Conservation (phyloP, 2,329 filamentous ascomycete genomes). For the Neopestalotiopsis sp. region DNA sequence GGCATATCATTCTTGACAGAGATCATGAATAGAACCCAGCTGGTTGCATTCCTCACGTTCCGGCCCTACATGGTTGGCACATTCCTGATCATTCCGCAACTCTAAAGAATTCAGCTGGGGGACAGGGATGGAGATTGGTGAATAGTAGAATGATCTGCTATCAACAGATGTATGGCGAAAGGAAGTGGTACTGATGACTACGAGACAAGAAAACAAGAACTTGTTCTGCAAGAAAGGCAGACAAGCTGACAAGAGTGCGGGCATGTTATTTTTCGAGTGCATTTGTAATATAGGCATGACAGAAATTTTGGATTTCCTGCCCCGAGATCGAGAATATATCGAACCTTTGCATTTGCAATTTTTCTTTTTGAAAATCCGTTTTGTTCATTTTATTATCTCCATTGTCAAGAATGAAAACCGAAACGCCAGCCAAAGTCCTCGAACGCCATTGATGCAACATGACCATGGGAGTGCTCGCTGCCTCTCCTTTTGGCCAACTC, state of each 20-base stretch:
- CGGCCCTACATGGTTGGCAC: too few relatives aligned
- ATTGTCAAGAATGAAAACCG: constrained; percentile 7
- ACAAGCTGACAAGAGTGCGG: background rate
- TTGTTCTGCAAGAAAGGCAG: background rate
- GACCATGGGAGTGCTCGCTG: background rate
- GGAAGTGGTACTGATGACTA: too few relatives aligned
- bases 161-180: too few relatives aligned
- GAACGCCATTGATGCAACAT: constrained; percentile 11
- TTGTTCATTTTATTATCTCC: background rate
- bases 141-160: too few relatives aligned
- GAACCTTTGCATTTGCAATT: background rate
- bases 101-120: too few relatives aligned
- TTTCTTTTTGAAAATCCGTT: background rate
- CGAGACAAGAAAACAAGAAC: background rate
- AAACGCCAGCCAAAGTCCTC: constrained; percentile 12
- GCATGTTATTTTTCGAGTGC: background rate
- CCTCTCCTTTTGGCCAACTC: background rate
- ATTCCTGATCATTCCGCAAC: too few relatives aligned
- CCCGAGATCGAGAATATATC: background rate
- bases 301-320: background rate
- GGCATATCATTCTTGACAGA: too few relatives aligned
- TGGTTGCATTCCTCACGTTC: too few relatives aligned
- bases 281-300: constrained; percentile 3
- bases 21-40: too few relatives aligned
- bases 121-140: too few relatives aligned